phyloP scores from a whole-genome alignment of 805 yeast genomes.

The Barnettozyma sp. region DNA sequence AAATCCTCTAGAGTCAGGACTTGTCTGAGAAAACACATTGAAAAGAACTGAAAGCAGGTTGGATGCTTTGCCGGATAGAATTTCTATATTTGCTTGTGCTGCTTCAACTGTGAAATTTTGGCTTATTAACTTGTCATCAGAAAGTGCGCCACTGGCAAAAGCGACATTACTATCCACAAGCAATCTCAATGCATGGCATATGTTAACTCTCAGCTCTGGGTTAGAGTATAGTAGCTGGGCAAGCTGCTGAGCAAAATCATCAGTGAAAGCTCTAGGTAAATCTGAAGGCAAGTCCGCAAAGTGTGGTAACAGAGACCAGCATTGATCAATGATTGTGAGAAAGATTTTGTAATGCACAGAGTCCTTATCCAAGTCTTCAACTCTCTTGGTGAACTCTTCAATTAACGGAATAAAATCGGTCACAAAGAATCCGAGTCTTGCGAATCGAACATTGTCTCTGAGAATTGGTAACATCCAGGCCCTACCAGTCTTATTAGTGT shows the following conservation, averaged over 20 bases:
- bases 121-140: constrained; percentile 49
- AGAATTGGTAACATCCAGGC: constrained; percentile 93
- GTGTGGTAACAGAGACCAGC: constrained; percentile 86
- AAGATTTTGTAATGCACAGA: constrained; percentile 72
- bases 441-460: constrained; percentile 75
- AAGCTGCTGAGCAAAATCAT: constrained; percentile 69
- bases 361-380: constrained; percentile 39
- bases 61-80: constrained; percentile 56
- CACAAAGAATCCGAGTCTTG: constrained; percentile 59
- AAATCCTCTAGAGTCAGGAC: constrained; percentile 75
- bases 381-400: constrained; percentile 44
- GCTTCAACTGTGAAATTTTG: constrained; percentile 52
- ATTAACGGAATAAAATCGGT: constrained; percentile 60
- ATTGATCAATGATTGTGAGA: constrained; percentile 80
- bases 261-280: constrained; percentile 54
- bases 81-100: constrained; percentile 53
- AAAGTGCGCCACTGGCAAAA: constrained; percentile 53
- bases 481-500: constrained; percentile 60
- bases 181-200: constrained; percentile 74
- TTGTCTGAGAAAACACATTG: constrained; percentile 88
- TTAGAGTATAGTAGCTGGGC: constrained; percentile 69
- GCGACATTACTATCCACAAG: constrained; percentile 71
- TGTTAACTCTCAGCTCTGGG: constrained; percentile 67
- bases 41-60: constrained; percentile 81
- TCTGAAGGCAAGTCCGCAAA: constrained; percentile 86